Conservation (phyloP, 768 basidiomycete genomes). For the Rhizopogon vesiculosus region DNA sequence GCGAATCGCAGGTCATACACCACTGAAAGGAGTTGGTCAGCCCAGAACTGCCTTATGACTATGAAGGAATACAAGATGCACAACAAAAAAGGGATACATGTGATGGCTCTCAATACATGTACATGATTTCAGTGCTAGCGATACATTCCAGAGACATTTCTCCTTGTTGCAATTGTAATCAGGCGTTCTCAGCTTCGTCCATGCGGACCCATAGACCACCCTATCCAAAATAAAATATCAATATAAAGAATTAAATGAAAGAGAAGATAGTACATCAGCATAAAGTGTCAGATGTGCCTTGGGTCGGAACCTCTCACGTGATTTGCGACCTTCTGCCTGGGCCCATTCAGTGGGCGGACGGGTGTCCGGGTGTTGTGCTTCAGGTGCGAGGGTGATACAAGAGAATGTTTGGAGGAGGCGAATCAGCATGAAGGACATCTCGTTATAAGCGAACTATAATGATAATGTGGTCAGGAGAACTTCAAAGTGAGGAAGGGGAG, state of each 20-base stretch:
- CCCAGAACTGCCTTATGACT: too few relatives aligned
- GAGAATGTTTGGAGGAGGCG: slow-evolving; percentile 58
- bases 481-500: slow-evolving; percentile 8
- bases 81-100: too few relatives aligned
- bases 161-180: neutral
- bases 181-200: slow-evolving; percentile 13
- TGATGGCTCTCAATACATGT: neutral
- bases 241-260: neutral
- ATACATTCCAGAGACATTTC: neutral
- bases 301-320: slow-evolving; percentile 44
- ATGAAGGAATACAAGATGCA: too few relatives aligned
- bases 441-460: slow-evolving; percentile 27
- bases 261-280: slow-evolving; percentile 28
- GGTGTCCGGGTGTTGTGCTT: slow-evolving; percentile 40
- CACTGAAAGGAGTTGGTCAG: too few relatives aligned
- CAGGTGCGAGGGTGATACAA: slow-evolving; percentile 40
- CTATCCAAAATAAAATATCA: slow-evolving; percentile 19
- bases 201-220: slow-evolving; percentile 52
- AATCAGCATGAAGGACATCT: slow-evolving; percentile 49
- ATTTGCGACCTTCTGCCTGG: slow-evolving; percentile 39
- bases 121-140: neutral
- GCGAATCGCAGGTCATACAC: too few relatives aligned
- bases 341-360: slow-evolving; percentile 46
- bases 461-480: neutral
- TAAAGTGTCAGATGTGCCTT: slow-evolving; percentile 56